Percentiles rank a stretch among this genome's conserved stretches.
Conservation (phyloP, 1,284 basidiomycete genomes). For the Polyporus tsugae region DNA sequence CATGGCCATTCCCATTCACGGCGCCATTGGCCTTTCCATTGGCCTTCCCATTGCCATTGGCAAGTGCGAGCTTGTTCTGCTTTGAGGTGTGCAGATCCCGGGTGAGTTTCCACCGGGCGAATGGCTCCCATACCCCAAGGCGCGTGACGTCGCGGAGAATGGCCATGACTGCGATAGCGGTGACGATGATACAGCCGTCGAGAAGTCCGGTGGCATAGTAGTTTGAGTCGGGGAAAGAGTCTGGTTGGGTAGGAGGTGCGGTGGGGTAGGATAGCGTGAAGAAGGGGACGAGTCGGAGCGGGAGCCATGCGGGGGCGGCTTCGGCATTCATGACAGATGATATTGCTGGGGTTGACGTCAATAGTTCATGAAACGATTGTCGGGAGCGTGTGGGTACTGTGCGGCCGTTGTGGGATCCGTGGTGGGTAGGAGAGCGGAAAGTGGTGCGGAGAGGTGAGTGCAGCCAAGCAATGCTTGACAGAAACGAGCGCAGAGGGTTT, state of each 20-base stretch:
- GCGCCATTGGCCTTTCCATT: conserved; percentile 33
- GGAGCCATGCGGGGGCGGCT: conserved; percentile 54
- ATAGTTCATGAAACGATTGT: conserved; percentile 36
- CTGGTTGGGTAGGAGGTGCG: conserved; percentile 58
- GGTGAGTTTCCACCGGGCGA: conserved; percentile 77
- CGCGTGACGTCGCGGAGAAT: conserved; percentile 79
- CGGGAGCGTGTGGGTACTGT: conserved; percentile 8
- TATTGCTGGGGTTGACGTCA: conserved; percentile 35
- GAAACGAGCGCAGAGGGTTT: not conserved
- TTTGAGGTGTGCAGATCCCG: conserved; percentile 51
- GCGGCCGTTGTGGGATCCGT: conserved; percentile 4
- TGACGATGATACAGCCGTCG: conserved; percentile 77
- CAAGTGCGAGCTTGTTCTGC: conserved; percentile 38
- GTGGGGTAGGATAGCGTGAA: conserved; percentile 79
- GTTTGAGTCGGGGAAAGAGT: conserved; percentile 71
- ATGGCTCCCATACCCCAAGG: conserved; percentile 77
- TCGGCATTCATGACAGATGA: conserved; percentile 40
- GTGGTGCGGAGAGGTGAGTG: not conserved
- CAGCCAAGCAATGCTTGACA: not conserved
- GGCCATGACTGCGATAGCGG: conserved; percentile 82
- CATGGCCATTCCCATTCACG: conserved; percentile 43
- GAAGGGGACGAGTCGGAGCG: conserved; percentile 69
- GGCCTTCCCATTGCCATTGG: conserved; percentile 38
- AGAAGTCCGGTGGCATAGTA: conserved; percentile 77
- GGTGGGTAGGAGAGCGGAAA: not conserved